These are phyloP conservation scores for Ophiostoma sp. DNA, from an alignment of 2,329 filamentous ascomycete species.

Conservation along the genomic window DNA sequence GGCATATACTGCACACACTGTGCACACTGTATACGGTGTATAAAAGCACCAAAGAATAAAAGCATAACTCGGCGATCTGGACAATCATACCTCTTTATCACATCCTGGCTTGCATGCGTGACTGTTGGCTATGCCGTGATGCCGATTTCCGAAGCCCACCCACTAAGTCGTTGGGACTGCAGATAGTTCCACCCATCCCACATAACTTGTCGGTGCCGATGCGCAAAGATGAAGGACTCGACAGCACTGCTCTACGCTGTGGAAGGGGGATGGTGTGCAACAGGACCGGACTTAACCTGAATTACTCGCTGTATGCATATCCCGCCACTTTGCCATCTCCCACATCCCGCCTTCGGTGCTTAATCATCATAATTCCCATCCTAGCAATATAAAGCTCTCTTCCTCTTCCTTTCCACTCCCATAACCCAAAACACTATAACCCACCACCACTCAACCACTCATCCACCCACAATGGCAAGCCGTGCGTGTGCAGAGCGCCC, in stretches of 20 bases:
- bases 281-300: neutral
- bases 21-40: neutral
- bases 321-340: neutral
- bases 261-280: neutral
- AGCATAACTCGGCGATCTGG: neutral
- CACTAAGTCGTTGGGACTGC: neutral
- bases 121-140: neutral
- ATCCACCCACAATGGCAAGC: conserved; percentile 26
- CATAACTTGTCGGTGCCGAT: neutral
- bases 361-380: neutral
- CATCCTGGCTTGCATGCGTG: neutral
- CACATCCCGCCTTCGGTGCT: neutral
- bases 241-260: neutral
- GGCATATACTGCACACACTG: neutral
- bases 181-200: neutral
- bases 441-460: neutral
- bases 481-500: conserved; percentile 35
- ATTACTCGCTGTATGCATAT: neutral
- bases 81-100: neutral
- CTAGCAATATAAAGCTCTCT: neutral
- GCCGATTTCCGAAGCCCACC: conserved; percentile 4
- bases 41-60: neutral
- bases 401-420: neutral
- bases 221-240: neutral
- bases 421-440: too few species aligned